phyloP scores from a whole-genome alignment of 768 basidiomycete species.

The Rhizopogon vinicolor region DNA sequence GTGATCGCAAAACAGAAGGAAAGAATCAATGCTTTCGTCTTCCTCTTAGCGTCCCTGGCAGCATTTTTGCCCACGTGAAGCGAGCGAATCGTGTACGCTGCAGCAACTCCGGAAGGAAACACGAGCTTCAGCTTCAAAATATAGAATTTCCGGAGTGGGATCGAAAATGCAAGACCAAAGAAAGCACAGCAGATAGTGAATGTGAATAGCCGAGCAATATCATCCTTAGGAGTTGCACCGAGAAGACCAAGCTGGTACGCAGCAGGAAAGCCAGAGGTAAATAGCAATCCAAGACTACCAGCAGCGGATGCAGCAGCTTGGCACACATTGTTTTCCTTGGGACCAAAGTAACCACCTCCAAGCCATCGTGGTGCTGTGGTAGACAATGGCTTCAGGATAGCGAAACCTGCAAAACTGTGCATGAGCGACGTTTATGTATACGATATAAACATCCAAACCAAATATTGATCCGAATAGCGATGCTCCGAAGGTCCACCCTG shows the following conservation, averaged over 20 bases:
- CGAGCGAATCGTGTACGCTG: constrained; percentile 61
- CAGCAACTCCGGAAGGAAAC: constrained; percentile 63
- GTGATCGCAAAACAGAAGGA: constrained; percentile 44
- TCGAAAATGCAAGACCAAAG: constrained; percentile 64
- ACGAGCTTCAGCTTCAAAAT: constrained; percentile 59
- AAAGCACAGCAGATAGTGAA: constrained; percentile 50
- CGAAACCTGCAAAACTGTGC: constrained; percentile 33
- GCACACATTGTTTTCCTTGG: constrained; percentile 48
- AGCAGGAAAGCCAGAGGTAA: constrained; percentile 56
- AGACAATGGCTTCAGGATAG: constrained; percentile 54
- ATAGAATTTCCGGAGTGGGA: constrained; percentile 58
- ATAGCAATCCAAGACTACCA: constrained; percentile 55
- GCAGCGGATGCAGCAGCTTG: constrained; percentile 33
- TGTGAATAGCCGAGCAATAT: constrained; percentile 53
- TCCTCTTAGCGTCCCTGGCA: constrained; percentile 48
- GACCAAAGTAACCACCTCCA: constrained; percentile 52
- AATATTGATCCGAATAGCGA: constrained; percentile 45
- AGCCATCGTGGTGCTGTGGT: constrained; percentile 41
- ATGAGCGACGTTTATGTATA: constrained; percentile 40
- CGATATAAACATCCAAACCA: neutral
- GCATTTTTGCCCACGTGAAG: constrained; percentile 49
- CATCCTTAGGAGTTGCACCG: constrained; percentile 39
- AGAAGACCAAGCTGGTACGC: constrained; percentile 53
- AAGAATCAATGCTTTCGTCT: constrained; percentile 45
- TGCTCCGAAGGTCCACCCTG: constrained; percentile 63